Percentiles rank a stretch among this genome's conserved stretches.
Evolutionary conservation across 2,329 filamentous ascomycete genomes (phyloP).

Genomic region (Capronia epimyces): DNA sequence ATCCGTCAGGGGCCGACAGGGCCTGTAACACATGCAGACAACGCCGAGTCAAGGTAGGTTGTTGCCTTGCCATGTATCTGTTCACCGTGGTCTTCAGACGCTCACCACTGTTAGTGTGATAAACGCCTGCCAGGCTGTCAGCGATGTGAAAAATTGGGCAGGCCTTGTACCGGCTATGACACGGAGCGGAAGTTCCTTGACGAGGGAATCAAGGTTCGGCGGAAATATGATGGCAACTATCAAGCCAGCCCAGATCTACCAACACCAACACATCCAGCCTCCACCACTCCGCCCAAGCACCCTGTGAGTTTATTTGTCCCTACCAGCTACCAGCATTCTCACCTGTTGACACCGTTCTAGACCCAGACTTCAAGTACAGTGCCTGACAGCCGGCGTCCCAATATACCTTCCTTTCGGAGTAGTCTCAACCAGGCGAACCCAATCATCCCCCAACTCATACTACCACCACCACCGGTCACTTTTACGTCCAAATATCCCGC

Average conservation of each 20-base stretch:
- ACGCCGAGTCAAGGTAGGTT: slow-evolving; percentile 23
- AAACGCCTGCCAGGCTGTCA: slow-evolving; percentile 38
- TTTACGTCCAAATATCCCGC: background rate
- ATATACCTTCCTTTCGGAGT: background rate
- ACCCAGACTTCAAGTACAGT: background rate
- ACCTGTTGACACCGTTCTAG: background rate
- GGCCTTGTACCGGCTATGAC: slow-evolving; percentile 41
- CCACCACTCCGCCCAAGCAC: slow-evolving; percentile 1
- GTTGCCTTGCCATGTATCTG: background rate
- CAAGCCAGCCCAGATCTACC: slow-evolving; percentile 11
- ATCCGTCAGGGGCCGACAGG: slow-evolving; percentile 13
- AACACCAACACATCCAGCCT: slow-evolving; percentile 2
- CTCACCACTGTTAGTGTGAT: slow-evolving; percentile 35
- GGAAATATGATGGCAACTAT: slow-evolving; percentile 26
- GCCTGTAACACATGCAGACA: slow-evolving; percentile 25
- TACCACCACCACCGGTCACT: slow-evolving; percentile 11
- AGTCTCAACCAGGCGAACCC: slow-evolving; percentile 1
- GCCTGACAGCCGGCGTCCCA: background rate
- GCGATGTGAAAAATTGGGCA: slow-evolving; percentile 36
- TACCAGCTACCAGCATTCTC: background rate
- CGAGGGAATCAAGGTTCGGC: slow-evolving; percentile 39
- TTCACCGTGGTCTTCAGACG: background rate
- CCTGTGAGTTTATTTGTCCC: background rate
- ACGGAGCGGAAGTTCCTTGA: slow-evolving; percentile 43
- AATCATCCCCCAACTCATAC: slow-evolving; percentile 8